Percentiles rank a stretch among this genome's conserved stretches.
These are phyloP conservation scores for Yarrowia bubula DNA, from an alignment of 805 yeast genomes.

Conservation along the genomic window DNA sequence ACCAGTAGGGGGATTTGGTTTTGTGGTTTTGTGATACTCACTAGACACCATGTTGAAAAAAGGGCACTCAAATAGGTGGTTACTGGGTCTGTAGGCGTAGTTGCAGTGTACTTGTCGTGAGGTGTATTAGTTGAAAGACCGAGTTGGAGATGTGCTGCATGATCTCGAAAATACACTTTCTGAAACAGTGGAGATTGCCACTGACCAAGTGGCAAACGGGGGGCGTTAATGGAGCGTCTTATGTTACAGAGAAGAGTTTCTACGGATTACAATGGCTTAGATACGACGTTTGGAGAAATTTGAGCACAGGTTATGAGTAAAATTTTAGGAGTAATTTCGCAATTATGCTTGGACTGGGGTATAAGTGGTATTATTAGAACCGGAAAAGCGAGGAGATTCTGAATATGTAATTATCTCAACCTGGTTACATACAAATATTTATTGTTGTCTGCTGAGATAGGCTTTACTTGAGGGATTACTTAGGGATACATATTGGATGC, in stretches of 20 bases:
- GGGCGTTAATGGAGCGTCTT: neutral
- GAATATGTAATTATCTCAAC: no score
- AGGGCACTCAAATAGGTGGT: no score
- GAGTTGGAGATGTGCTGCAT: neutral
- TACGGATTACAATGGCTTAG: neutral
- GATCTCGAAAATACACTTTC: no score
- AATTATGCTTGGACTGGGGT: no score
- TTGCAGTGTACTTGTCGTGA: neutral
- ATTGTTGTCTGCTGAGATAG: no score
- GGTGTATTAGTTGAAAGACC: neutral
- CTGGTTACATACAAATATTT: no score
- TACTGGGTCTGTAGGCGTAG: no score
- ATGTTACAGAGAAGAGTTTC: neutral
- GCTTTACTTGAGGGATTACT: no score
- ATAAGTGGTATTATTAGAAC: no score
- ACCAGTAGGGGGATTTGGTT: neutral
- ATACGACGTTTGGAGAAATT: neutral
- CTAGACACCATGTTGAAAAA: constrained; percentile 10
- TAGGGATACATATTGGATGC: no score
- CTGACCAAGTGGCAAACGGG: neutral
- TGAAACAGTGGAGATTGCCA: no score
- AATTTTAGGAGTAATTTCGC: neutral
- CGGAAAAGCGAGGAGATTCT: no score
- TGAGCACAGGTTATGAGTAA: neutral
- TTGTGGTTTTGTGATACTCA: neutral